phyloP scores from a whole-genome alignment of 2,329 filamentous ascomycete species.

The Sporothrix sp. region DNA sequence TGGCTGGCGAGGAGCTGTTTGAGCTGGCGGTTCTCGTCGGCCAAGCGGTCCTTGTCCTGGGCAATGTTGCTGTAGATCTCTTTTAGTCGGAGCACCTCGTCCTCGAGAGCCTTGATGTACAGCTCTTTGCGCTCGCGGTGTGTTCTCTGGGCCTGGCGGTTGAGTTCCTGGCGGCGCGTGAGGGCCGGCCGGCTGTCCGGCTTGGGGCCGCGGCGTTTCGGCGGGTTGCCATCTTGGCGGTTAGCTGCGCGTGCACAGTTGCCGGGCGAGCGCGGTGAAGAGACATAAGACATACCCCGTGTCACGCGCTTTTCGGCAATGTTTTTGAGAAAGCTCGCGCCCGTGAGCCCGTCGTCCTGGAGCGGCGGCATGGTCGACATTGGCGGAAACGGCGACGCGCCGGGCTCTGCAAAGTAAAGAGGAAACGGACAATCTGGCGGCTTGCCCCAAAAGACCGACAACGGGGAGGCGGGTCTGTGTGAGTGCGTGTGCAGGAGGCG shows the following conservation, averaged over 20 bases:
- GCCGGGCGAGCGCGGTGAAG: background rate
- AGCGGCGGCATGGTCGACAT: constrained; percentile 38
- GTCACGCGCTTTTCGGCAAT: constrained; percentile 65
- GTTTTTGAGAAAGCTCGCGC: constrained; percentile 55
- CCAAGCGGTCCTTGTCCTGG: constrained; percentile 65
- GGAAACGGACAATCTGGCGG: no score
- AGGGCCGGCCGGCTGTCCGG: constrained; percentile 92
- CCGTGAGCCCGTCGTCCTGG: constrained; percentile 35
- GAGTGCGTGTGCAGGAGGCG: background rate
- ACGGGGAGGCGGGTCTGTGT: background rate
- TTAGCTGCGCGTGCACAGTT: background rate
- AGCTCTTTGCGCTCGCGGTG: constrained; percentile 94
- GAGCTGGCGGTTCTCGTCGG: constrained; percentile 71
- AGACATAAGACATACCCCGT: constrained; percentile 45
- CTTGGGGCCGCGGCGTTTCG: constrained; percentile 88
- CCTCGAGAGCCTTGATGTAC: constrained; percentile 89
- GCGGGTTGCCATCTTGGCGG: constrained; percentile 64
- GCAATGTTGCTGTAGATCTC: constrained; percentile 67
- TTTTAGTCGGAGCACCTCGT: constrained; percentile 80
- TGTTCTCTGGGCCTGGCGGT: constrained; percentile 86
- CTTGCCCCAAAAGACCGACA: background rate
- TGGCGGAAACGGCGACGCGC: background rate
- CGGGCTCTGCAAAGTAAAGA: background rate
- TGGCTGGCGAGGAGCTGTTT: constrained; percentile 46
- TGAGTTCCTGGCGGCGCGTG: constrained; percentile 85